phyloP scores from a whole-genome alignment of 768 basidiomycete species.

The Lactarius sanguifluus region DNA sequence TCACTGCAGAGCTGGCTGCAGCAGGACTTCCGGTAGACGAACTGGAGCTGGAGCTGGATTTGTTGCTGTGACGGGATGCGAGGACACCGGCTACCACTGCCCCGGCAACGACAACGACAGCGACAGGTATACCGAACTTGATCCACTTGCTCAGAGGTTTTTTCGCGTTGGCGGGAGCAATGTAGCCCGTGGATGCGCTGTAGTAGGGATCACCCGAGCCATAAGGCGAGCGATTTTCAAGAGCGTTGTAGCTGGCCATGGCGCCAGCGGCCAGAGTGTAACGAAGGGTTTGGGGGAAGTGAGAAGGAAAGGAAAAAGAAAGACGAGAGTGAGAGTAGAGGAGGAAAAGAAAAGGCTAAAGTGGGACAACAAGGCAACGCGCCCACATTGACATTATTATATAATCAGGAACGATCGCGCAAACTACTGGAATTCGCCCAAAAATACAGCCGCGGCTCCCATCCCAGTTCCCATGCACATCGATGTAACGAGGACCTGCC shows the following conservation, averaged over 20 bases:
- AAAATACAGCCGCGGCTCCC: constrained; percentile 82
- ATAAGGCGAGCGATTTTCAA: constrained; percentile 44
- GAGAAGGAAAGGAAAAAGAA: constrained; percentile 25
- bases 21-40: constrained; percentile 36
- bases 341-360: background rate
- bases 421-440: constrained; percentile 46
- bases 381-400: background rate
- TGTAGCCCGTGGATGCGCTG: constrained; percentile 66
- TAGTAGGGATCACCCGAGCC: constrained; percentile 69
- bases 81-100: constrained; percentile 80
- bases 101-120: constrained; percentile 59
- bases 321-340: constrained; percentile 18
- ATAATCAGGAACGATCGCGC: background rate
- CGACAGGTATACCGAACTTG: constrained; percentile 69
- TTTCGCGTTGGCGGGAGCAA: constrained; percentile 53
- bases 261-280: constrained; percentile 29
- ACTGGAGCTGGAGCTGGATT: constrained; percentile 32
- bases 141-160: constrained; percentile 67
- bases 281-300: constrained; percentile 8
- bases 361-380: background rate
- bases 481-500: constrained; percentile 74
- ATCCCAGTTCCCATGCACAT: constrained; percentile 93
- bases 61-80: constrained; percentile 52
- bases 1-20: constrained; percentile 55
- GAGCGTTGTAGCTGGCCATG: constrained; percentile 45